phyloP scores from a whole-genome alignment of 208 protist genomes.

The Crithidia mellificae region DNA sequence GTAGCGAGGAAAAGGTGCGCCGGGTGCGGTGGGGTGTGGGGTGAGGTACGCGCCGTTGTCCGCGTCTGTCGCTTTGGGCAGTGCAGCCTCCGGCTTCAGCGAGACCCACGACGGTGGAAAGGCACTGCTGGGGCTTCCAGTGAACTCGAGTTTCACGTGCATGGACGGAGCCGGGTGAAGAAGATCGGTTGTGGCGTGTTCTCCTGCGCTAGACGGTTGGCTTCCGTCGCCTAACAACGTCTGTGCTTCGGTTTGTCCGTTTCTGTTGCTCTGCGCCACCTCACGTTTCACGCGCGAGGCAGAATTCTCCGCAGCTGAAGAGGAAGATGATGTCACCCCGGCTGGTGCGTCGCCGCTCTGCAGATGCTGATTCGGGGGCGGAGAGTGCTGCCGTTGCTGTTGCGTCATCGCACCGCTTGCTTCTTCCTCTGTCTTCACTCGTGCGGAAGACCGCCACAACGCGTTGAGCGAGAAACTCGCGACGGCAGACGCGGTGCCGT shows the following conservation, averaged over 20 bases:
- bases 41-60: constrained; percentile 31
- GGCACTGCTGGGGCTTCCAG: constrained; percentile 8
- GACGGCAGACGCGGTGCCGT: constrained; percentile 10
- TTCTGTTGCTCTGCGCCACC: neutral
- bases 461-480: neutral
- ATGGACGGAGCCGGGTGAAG: no score
- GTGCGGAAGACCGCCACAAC: neutral
- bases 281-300: neutral
- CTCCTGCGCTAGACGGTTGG: no score
- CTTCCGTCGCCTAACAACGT: no score
- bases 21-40: constrained; percentile 17
- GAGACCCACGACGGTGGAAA: constrained; percentile 21
- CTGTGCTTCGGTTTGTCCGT: no score
- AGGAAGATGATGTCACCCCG: neutral
- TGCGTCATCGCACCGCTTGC: neutral
- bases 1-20: constrained; percentile 31
- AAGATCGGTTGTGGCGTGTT: no score
- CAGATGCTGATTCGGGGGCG: neutral
- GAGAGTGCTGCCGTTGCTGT: no score
- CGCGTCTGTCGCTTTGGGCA: neutral
- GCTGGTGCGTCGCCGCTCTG: neutral
- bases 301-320: neutral
- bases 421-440: neutral
- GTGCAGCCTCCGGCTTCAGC: constrained; percentile 2
- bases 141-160: neutral